Evolutionary conservation across 108 stramenopile genomes (phyloP).

Genomic region (Nitzschia sp.): DNA sequence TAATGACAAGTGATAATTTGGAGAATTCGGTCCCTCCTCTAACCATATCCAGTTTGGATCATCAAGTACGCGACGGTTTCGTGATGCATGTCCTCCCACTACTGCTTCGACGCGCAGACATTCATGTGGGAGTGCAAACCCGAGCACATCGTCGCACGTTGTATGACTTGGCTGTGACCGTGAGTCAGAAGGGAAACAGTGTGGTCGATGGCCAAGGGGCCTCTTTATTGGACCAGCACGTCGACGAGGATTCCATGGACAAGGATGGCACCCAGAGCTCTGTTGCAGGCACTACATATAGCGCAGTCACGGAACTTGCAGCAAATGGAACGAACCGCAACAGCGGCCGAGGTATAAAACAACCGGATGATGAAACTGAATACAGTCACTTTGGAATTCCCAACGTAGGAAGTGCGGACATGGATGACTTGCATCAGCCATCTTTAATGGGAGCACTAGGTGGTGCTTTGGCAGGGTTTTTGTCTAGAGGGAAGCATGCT

Average conservation of each 20-base stretch:
- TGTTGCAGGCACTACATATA: conserved; percentile 37
- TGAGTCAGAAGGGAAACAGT: conserved; percentile 29
- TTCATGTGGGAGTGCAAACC: conserved; percentile 69
- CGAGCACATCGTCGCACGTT: conserved; percentile 71
- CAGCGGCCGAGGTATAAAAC: not conserved
- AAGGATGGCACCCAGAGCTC: conserved; percentile 13
- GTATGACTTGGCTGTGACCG: conserved; percentile 77
- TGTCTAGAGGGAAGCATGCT: conserved; percentile 59
- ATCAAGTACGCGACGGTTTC: conserved; percentile 81
- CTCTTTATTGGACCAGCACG: conserved; percentile 30
- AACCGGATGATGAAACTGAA: conserved; percentile 9
- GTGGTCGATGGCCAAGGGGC: not conserved
- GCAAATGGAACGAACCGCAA: conserved; percentile 19
- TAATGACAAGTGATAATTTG: conserved; percentile 55
- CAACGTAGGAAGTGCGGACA: conserved; percentile 15
- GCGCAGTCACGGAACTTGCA: conserved; percentile 38
- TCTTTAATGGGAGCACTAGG: conserved; percentile 69
- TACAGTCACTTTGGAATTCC: conserved; percentile 30
- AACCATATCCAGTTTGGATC: conserved; percentile 74
- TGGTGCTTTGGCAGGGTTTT: conserved; percentile 68
- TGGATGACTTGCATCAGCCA: conserved; percentile 20
- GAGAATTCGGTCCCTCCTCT: conserved; percentile 60
- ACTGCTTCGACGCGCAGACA: conserved; percentile 70
- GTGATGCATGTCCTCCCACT: conserved; percentile 79
- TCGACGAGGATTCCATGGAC: conserved; percentile 23